Evolutionary conservation across 2,329 filamentous ascomycete species (phyloP).

Genomic region (Tolypocladium paradoxum): DNA sequence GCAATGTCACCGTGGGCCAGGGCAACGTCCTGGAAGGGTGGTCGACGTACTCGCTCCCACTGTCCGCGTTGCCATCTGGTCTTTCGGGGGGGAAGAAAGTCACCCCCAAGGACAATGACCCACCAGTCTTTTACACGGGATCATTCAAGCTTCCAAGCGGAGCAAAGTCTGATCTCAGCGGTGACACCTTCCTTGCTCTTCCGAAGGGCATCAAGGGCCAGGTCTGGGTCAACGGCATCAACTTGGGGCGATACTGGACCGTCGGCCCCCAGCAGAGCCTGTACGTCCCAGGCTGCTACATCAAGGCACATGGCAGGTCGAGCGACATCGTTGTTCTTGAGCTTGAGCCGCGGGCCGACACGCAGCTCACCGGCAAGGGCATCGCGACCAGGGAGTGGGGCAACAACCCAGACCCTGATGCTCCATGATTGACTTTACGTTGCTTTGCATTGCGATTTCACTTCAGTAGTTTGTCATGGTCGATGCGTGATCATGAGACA

Average conservation of each 20-base stretch:
- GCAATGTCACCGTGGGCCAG: conserved; percentile 28
- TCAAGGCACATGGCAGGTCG: conserved; percentile 13
- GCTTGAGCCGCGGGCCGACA: conserved; percentile 23
- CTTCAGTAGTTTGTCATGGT: background rate
- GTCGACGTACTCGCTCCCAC: conserved; percentile 25
- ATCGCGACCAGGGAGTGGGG: conserved; percentile 6
- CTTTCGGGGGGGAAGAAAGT: background rate
- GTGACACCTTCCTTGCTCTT: conserved; percentile 27
- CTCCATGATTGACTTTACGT: background rate
- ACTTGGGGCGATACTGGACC: conserved; percentile 35
- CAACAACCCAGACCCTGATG: conserved; percentile 1
- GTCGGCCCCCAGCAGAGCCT: conserved; percentile 37
- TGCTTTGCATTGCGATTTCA: background rate
- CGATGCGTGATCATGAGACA: background rate
- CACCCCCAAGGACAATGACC: conserved; percentile 1
- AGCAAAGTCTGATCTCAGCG: conserved; percentile 7
- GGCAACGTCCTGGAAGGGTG: conserved; percentile 20
- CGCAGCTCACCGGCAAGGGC: conserved; percentile 1
- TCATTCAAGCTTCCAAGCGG: conserved; percentile 13
- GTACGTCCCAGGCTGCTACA: conserved; percentile 29
- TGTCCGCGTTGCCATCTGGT: conserved; percentile 1
- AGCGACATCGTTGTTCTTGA: conserved; percentile 33
- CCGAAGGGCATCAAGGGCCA: conserved; percentile 31
- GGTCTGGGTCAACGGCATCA: conserved; percentile 34
- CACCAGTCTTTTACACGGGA: conserved; percentile 10